Percentiles rank a stretch among this genome's conserved stretches.
phyloP scores from a whole-genome alignment of 371 early-diverging fungal species.

The Syncephalastrum monosporum region DNA sequence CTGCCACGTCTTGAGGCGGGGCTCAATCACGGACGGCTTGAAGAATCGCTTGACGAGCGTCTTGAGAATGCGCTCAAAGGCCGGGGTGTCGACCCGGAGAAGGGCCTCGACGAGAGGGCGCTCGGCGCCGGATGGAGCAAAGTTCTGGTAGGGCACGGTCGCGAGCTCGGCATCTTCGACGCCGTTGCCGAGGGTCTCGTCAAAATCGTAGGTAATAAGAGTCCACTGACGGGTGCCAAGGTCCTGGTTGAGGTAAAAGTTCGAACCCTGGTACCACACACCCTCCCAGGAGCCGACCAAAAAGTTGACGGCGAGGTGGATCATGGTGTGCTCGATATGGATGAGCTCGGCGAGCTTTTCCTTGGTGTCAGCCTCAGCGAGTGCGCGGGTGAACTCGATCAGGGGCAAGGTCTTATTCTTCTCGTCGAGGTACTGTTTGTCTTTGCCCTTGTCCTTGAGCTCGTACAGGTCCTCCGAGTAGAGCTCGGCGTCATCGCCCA shows the following conservation, averaged over 20 bases:
- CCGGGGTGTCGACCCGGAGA: constrained; percentile 32
- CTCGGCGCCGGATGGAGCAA: constrained; percentile 25
- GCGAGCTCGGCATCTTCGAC: constrained; percentile 32
- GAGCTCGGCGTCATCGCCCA: constrained; percentile 36
- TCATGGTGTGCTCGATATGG: constrained; percentile 24
- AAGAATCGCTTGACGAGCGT: constrained; percentile 48
- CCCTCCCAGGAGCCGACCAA: constrained; percentile 53
- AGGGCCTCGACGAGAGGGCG: constrained; percentile 39
- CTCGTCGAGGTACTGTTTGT: constrained; percentile 18
- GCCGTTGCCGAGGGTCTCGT: constrained; percentile 51
- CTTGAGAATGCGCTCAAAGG: constrained; percentile 42
- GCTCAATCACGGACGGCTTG: constrained; percentile 43
- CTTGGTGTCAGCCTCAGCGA: constrained; percentile 29
- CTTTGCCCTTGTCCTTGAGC: constrained; percentile 32
- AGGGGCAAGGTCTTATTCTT: constrained; percentile 21
- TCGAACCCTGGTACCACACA: constrained; percentile 43
- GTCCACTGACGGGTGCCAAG: constrained; percentile 41
- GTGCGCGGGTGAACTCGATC: constrained; percentile 27
- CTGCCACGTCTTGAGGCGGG: constrained; percentile 45
- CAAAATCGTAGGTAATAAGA: constrained; percentile 54
- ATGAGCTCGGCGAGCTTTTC: constrained; percentile 37
- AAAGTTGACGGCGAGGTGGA: constrained; percentile 48
- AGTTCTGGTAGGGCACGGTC: constrained; percentile 29
- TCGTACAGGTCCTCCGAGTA: constrained; percentile 46
- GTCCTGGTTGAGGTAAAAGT: constrained; percentile 49